Percentiles rank a stretch among this genome's conserved stretches.
phyloP scores from a whole-genome alignment of 2,329 filamentous ascomycete genomes.

The Xylariales sp. region DNA sequence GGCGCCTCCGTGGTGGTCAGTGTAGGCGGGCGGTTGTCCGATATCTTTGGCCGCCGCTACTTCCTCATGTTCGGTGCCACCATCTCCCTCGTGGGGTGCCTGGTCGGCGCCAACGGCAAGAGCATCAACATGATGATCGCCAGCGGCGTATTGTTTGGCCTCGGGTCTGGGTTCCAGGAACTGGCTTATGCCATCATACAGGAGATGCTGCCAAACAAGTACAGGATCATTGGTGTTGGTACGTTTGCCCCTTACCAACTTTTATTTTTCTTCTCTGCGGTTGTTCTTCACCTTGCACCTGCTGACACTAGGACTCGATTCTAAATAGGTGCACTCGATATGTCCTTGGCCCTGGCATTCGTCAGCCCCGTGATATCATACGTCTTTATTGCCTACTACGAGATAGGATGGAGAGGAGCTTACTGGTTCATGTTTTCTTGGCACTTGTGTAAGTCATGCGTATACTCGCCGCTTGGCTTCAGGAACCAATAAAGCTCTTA shows the following conservation, averaged over 20 bases:
- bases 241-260: background rate
- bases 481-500: too few relatives aligned
- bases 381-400: slow-evolving; percentile 26
- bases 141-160: slow-evolving; percentile 32
- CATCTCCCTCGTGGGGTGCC: slow-evolving; percentile 27
- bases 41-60: slow-evolving; percentile 34
- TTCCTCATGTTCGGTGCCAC: slow-evolving; percentile 30
- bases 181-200: slow-evolving; percentile 30
- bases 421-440: slow-evolving; percentile 18
- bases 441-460: slow-evolving; percentile 11
- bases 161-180: slow-evolving; percentile 34
- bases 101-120: slow-evolving; percentile 33
- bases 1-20: slow-evolving; percentile 28
- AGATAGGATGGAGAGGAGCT: slow-evolving; percentile 15
- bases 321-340: slow-evolving; percentile 19
- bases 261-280: too few relatives aligned
- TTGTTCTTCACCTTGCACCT: too few relatives aligned
- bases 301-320: background rate
- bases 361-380: slow-evolving; percentile 27
- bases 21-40: slow-evolving; percentile 29
- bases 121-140: slow-evolving; percentile 35
- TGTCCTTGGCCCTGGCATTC: slow-evolving; percentile 24
- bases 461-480: too few relatives aligned
- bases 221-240: slow-evolving; percentile 31
- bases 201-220: slow-evolving; percentile 32